Evolutionary conservation across 2,329 filamentous ascomycete species (phyloP), one percentile per base, ranked within the genome.

Genomic region (Cordyceps militaris): DNA sequence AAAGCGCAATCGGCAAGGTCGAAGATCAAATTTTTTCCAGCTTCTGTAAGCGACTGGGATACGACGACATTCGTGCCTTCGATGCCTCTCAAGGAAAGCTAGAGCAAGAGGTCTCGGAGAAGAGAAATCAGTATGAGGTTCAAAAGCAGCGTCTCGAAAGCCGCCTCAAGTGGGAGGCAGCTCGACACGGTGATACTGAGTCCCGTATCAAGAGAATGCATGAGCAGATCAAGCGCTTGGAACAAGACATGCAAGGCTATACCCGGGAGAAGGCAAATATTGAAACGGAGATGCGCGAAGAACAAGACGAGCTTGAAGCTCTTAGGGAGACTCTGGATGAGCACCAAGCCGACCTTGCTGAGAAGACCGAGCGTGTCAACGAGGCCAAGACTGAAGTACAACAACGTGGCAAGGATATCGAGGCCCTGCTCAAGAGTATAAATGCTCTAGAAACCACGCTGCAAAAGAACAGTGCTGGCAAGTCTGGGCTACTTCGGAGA

Each of bases 11-110:
- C 60, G 83, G 87, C 44, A 80, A 84, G 56, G 89, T 96, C 19
- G 91, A 97, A 69, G 94, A 99, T 69, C 82, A 91, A 64, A 81
- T 99, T 30, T 99, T 97, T 71, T 79, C 80, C 23, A 79, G 79
- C 42, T 99, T 99, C 74, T 99, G 94, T 74, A 82, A 85, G 65
- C 84, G 89, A 57, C 83, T 97, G 21, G 91, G 92, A 0, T 97
- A 96, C 70, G 80, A 83, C 59, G 87, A 95, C 66, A 95, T 99
- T 62, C 89, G 93, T 59, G 89, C 91, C 59, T 99, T 97, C 66
- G 91, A 97, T 69, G 88, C 88, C 26, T 92, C 95, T 64, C 94
- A 97, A 73, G 93, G 94, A 50, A 91, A 88, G 43, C 77, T 96
- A 50, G 92, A 97, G 71, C 90, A 96, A 70, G 91, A 97, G 69